phyloP scores from a whole-genome alignment of 352 stramenopile species.

The Phytophthora hybrid region DNA sequence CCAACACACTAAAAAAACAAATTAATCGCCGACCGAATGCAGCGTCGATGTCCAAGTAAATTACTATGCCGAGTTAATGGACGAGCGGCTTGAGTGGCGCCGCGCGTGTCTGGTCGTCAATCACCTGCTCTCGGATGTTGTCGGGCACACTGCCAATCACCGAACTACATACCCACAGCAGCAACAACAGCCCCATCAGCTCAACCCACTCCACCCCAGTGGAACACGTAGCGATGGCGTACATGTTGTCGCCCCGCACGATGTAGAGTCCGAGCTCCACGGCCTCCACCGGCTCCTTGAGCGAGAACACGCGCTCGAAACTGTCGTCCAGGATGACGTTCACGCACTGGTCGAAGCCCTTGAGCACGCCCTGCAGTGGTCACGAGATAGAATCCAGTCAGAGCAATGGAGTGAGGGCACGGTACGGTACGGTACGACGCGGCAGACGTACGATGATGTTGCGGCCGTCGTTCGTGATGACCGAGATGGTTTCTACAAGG shows the following conservation, averaged over 20 bases:
- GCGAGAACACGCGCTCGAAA: constrained; percentile 94
- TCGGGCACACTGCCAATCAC: constrained; percentile 89
- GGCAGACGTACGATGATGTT: constrained; percentile 90
- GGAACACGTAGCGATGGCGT: constrained; percentile 17
- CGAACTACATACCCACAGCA: constrained; percentile 49
- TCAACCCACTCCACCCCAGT: background rate
- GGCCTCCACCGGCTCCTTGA: constrained; percentile 89
- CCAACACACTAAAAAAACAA: background rate
- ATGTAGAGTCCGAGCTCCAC: constrained; percentile 94
- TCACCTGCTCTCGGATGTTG: constrained; percentile 90
- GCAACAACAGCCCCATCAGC: background rate
- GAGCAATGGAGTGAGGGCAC: background rate
- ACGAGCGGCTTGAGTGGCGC: constrained; percentile 92
- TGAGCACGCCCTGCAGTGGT: constrained; percentile 73
- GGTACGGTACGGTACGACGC: background rate
- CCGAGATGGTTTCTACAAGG: constrained; percentile 86
- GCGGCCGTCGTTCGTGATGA: constrained; percentile 95
- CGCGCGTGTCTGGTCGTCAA: constrained; percentile 89
- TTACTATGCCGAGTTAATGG: constrained; percentile 77
- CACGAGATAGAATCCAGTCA: background rate
- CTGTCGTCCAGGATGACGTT: constrained; percentile 95
- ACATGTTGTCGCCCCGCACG: constrained; percentile 95
- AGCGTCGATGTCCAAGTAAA: constrained; percentile 37
- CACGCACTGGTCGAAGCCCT: constrained; percentile 94
- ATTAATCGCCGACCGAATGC: background rate